Evolutionary conservation across 139 green algal genomes (phyloP).

Genomic region (Ettlia oleoabundans): DNA sequence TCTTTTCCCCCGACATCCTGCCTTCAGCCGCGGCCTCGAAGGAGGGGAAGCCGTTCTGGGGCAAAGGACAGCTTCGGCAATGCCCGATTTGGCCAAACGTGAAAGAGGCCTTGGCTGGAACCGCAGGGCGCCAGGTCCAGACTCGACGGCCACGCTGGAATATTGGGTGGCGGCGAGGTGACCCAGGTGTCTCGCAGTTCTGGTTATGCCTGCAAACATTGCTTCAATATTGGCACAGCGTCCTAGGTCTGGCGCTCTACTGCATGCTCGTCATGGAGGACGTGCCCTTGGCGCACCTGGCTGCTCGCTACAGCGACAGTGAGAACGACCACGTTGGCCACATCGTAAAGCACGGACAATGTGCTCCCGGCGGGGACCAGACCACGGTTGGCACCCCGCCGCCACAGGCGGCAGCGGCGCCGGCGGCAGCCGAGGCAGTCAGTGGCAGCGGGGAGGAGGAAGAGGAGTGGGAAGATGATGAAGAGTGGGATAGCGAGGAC

Average conservation of each 20-base stretch:
- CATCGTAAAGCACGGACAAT: not conserved
- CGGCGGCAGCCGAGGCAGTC: not conserved
- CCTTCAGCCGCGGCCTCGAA: no score
- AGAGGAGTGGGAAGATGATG: constrained; percentile 42
- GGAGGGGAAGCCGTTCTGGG: no score
- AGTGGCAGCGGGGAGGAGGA: not conserved
- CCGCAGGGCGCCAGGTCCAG: no score
- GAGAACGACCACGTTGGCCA: constrained; percentile 14
- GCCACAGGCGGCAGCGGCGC: not conserved
- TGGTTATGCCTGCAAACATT: no score
- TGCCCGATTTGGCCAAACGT: no score
- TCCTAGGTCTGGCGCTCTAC: no score
- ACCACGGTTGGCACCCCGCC: not conserved
- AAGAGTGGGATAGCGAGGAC: constrained; percentile 54
- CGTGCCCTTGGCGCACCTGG: constrained; percentile 10
- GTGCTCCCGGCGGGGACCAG: not conserved
- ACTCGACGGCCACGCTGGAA: no score
- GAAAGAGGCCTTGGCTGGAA: no score
- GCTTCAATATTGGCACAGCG: no score
- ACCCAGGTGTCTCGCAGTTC: no score
- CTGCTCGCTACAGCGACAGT: constrained; percentile 25
- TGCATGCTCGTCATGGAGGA: constrained; percentile 1
- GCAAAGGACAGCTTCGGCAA: no score
- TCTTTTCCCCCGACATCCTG: constrained; percentile 14
- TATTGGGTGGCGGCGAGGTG: no score